Evolutionary conservation across 768 basidiomycete genomes (phyloP), one percentile per base, ranked within the genome.

Genomic region (Rhodosporidiobolus odoratus): DNA sequence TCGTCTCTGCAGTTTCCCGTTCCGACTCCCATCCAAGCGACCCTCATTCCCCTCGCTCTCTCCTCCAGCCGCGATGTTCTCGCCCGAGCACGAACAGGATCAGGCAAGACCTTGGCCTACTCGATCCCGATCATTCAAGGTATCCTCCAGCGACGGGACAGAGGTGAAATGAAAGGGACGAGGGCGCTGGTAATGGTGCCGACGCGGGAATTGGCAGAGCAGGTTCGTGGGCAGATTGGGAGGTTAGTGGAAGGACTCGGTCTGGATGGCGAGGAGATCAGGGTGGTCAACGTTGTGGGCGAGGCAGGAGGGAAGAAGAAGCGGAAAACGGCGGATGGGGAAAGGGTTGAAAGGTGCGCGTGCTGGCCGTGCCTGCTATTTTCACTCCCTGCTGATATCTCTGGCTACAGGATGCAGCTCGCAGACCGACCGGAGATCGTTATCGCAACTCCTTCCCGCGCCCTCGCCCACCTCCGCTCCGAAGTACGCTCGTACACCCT

Each of bases 51-150:
- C 2, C 84, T 95, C 25, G 92, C 94, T 2, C 84, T 99, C 41
- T 89, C 92, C 79, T 87, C 88, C 73, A 83, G 84, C 27, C 81
- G 81, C 41, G 96, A 99, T 79, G 89, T 99, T 63, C 86, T 99
- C 40, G 95, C 94, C 27, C 86, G 91, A 54, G 95, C 96, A 4
- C 85, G 91, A 40, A 99, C 96, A 5, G 96, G 96, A 25, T 93
- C 91, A 66, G 96, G 96, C 34, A 99, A 99, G 82, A 99, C 96
- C 0, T 91, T 90, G 6, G 92, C 96, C 4, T 99, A 99, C 79
- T 91, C 90, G 75, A 84, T 98, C 16, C 96, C 96, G 0, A 81
- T 94, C 34, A 82, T 91, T 0, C 93, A 98, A 79, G 94, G 92
- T 79, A 87, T 98, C 32, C 77, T 97, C 50, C 53, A 63, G n/a